Evolutionary conservation across 176 grass and related monocot genomes (phyloP).

Genomic region (Elymus sibiricus): DNA sequence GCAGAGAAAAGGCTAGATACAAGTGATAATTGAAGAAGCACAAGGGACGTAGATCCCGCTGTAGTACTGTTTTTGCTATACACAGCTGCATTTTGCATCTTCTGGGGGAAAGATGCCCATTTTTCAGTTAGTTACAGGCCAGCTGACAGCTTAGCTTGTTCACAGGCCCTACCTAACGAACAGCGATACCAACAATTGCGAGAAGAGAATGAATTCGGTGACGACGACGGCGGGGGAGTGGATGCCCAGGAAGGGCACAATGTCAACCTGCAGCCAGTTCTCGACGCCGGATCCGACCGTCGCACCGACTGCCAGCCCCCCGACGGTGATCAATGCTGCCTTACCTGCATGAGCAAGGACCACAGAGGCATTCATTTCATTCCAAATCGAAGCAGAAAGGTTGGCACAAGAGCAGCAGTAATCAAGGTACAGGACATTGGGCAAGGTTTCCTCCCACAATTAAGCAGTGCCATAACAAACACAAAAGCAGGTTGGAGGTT

Average conservation of each 20-base stretch:
- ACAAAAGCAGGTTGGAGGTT: slow-evolving; percentile 29
- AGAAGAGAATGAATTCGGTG: slow-evolving; percentile 95
- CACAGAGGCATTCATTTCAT: slow-evolving; percentile 23
- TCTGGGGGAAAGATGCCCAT: slow-evolving; percentile 22
- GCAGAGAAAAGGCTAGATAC: slow-evolving; percentile 18
- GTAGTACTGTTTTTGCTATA: slow-evolving; percentile 35
- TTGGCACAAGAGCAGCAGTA: slow-evolving; percentile 21
- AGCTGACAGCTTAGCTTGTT: slow-evolving; percentile 8
- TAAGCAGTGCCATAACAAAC: slow-evolving; percentile 23
- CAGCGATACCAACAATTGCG: slow-evolving; percentile 72
- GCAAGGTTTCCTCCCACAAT: slow-evolving; percentile 15
- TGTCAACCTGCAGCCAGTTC: slow-evolving; percentile 91
- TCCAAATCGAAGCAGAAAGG: slow-evolving; percentile 26
- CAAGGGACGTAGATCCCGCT: slow-evolving; percentile 7
- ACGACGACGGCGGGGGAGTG: slow-evolving; percentile 83
- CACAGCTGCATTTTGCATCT: slow-evolving; percentile 32
- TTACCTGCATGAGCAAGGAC: slow-evolving; percentile 78
- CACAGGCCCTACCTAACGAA: slow-evolving; percentile 65
- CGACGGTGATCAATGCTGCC: slow-evolving; percentile 69
- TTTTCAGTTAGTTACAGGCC: slow-evolving; percentile 66
- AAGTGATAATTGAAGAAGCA: slow-evolving; percentile 21
- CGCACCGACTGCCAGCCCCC: slow-evolving; percentile 71
- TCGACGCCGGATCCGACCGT: slow-evolving; percentile 75
- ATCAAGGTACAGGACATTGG: slow-evolving; percentile 7
- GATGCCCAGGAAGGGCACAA: slow-evolving; percentile 82